A percentile compares a stretch with the other conserved stretches of the same genome.
phyloP scores from a whole-genome alignment of 768 basidiomycete species.

The Cytidiella melzeri region DNA sequence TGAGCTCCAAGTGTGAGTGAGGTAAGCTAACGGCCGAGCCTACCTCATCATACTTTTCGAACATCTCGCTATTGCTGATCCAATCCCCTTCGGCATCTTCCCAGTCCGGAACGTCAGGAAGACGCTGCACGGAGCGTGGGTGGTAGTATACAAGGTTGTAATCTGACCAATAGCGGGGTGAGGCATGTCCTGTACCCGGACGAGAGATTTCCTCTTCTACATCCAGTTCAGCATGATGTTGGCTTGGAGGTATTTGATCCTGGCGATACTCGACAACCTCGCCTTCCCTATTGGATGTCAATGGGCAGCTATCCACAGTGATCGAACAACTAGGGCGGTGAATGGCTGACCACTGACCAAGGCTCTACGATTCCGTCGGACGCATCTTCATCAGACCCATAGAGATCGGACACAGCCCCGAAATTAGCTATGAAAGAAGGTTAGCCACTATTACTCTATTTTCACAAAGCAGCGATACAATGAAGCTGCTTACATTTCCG shows the following conservation, averaged over 20 bases:
- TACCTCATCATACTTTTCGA: slow-evolving; percentile 52
- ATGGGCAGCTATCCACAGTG: not conserved
- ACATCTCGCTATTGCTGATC: slow-evolving; percentile 45
- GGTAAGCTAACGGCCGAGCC: no score
- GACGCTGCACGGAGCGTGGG: slow-evolving; percentile 56
- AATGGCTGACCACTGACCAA: slow-evolving; percentile 7
- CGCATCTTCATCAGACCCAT: slow-evolving; percentile 14
- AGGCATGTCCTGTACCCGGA: slow-evolving; percentile 13
- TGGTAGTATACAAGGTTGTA: slow-evolving; percentile 58
- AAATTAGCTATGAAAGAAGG: slow-evolving; percentile 49
- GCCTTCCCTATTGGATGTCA: slow-evolving; percentile 38
- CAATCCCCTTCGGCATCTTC: slow-evolving; percentile 51
- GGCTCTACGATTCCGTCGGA: not conserved
- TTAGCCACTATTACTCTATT: not conserved
- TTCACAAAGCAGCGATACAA: not conserved
- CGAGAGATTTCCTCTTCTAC: slow-evolving; percentile 15
- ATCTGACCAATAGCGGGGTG: slow-evolving; percentile 58
- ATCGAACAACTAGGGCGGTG: not conserved
- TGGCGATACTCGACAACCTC: slow-evolving; percentile 44
- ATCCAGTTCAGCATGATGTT: slow-evolving; percentile 45
- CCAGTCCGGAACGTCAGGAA: slow-evolving; percentile 56
- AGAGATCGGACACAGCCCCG: slow-evolving; percentile 46
- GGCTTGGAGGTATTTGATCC: slow-evolving; percentile 44
- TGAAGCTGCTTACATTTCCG: slow-evolving; percentile 45
- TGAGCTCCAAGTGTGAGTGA: no score